A percentile compares a stretch with the other conserved stretches of the same genome.
These are phyloP conservation scores for Microcera coccophila DNA, from an alignment of 2,329 filamentous ascomycete genomes.

Conservation along the genomic window DNA sequence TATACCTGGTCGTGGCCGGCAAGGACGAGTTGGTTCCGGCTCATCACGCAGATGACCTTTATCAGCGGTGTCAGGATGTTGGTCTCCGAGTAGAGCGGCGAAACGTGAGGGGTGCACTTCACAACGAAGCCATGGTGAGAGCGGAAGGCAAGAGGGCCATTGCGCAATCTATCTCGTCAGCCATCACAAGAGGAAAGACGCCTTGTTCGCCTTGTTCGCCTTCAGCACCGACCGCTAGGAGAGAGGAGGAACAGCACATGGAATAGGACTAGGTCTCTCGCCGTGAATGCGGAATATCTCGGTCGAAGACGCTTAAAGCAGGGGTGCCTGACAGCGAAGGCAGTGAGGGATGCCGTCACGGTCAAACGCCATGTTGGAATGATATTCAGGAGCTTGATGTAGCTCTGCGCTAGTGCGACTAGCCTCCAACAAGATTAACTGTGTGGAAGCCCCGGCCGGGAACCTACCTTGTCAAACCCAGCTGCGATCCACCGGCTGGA, in stretches of 20 bases:
- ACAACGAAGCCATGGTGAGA: constrained; percentile 53
- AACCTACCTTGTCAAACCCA: constrained; percentile 22
- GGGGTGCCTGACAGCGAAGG: constrained; percentile 17
- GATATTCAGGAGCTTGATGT: constrained; percentile 14
- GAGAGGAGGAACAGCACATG: not conserved
- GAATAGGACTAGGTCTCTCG: not conserved
- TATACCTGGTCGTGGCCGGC: constrained; percentile 53
- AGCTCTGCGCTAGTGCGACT: constrained; percentile 18
- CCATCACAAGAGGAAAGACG: constrained; percentile 17
- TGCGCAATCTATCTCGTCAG: constrained; percentile 25
- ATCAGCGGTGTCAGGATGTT: constrained; percentile 45
- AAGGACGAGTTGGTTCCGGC: constrained; percentile 57
- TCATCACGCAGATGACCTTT: constrained; percentile 45
- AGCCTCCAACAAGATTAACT: constrained; percentile 17
- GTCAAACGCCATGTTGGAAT: constrained; percentile 13
- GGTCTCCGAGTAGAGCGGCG: constrained; percentile 43
- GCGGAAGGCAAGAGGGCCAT: constrained; percentile 27
- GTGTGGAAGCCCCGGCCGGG: constrained; percentile 24
- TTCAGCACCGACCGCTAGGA: not conserved
- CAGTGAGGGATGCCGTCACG: constrained; percentile 24
- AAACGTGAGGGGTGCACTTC: constrained; percentile 47
- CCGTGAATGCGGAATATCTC: constrained; percentile 28
- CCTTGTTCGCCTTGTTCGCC: constrained; percentile 1
- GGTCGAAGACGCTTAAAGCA: constrained; percentile 10
- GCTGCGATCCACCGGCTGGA: constrained; percentile 16